Conservation (phyloP, 805 yeast species). For the Teunomyces kruisii region DNA sequence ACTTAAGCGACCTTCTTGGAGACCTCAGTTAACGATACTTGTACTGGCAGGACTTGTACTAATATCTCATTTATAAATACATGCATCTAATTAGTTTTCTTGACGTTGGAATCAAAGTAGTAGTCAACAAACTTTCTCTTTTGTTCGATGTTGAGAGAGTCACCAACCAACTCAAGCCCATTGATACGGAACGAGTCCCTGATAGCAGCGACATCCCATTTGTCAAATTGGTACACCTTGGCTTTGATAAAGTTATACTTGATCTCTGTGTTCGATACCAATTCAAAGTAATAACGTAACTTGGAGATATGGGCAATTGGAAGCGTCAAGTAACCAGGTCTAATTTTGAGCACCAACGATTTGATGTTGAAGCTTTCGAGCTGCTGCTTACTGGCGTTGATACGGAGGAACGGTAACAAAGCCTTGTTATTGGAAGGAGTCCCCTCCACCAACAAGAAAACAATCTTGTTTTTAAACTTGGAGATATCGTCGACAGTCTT, state of each 20-base stretch:
- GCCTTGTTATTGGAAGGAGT: conserved; percentile 84
- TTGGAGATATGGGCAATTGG: conserved; percentile 32
- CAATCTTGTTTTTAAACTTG: conserved; percentile 38
- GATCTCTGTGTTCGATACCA: conserved; percentile 20
- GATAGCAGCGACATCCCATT: conserved; percentile 16
- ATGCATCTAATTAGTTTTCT: conserved; percentile 3
- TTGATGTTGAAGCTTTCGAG: conserved; percentile 24
- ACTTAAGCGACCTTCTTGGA: background rate
- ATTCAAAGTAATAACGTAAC: conserved; percentile 20
- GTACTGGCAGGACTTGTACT: conserved; percentile 2
- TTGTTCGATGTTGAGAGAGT: conserved; percentile 26
- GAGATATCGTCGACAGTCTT: conserved; percentile 18
- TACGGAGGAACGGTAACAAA: conserved; percentile 53
- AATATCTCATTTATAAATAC: background rate
- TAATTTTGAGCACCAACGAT: conserved; percentile 36
- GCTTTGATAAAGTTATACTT: conserved; percentile 21
- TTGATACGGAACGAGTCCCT: conserved; percentile 32
- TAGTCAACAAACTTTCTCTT: conserved; percentile 27
- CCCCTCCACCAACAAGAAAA: conserved; percentile 72
- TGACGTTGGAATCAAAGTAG: conserved; percentile 8
- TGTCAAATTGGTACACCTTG: conserved; percentile 25
- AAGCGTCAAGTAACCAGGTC: conserved; percentile 37
- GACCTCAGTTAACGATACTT: background rate
- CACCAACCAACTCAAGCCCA: conserved; percentile 28
- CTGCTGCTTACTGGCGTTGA: conserved; percentile 7